phyloP scores from a whole-genome alignment of 805 yeast genomes.

The Jamesozyma lodderae region DNA sequence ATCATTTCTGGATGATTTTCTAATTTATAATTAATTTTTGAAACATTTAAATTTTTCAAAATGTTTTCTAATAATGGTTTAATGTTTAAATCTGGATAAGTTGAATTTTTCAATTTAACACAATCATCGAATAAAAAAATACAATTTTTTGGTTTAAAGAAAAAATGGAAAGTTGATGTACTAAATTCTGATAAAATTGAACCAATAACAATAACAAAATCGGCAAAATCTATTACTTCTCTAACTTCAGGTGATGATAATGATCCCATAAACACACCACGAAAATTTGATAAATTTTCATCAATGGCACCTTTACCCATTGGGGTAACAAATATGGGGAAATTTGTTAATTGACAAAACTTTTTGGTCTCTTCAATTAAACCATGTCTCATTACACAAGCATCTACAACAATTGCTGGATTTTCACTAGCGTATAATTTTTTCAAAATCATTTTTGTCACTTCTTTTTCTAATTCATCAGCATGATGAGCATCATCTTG shows the following conservation, averaged over 20 bases:
- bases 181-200: conserved; percentile 73
- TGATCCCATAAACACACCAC: conserved; percentile 72
- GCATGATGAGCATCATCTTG: conserved; percentile 31
- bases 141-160: conserved; percentile 54
- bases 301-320: conserved; percentile 74
- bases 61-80: conserved; percentile 33
- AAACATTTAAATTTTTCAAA: conserved; percentile 24
- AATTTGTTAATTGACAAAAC: conserved; percentile 52
- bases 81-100: conserved; percentile 52
- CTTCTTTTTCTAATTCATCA: conserved; percentile 46
- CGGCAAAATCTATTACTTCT: conserved; percentile 59
- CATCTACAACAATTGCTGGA: conserved; percentile 69
- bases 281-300: conserved; percentile 56
- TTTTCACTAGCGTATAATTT: conserved; percentile 44
- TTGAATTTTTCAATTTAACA: conserved; percentile 52
- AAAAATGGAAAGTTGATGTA: conserved; percentile 70
- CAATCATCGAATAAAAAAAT: conserved; percentile 61
- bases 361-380: conserved; percentile 45
- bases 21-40: conserved; percentile 11
- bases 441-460: conserved; percentile 38
- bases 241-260: conserved; percentile 59
- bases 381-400: conserved; percentile 67
- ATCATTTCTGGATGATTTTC: conserved; percentile 15
- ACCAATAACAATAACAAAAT: conserved; percentile 64
- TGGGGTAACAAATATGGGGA: conserved; percentile 73